Base-by-base conservation (phyloP, 2,329 filamentous ascomycete species). In the Aaosphaeria pasadenensis region DNA sequence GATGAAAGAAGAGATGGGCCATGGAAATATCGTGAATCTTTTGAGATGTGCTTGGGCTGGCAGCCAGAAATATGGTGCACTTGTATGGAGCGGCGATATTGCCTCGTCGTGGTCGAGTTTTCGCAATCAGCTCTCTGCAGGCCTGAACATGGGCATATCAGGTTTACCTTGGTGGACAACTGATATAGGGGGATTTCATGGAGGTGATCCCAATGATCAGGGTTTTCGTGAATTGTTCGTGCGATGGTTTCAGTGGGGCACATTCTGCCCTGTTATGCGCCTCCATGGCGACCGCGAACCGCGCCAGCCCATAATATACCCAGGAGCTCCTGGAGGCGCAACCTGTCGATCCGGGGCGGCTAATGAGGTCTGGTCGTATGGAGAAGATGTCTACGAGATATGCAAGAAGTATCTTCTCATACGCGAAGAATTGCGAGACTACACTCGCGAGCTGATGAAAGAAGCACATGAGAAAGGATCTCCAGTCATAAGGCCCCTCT, bases 101-200 rank as follows among this genome's bases (percentile, higher is more conserved):
- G 84, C 83, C 0, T 82, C 78, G 0, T 83, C 80, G 0, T 87
- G 84, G 84, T 65, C 63, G 2, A 81, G 75, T 29, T 73, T 86
- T 42, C 75, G 80, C 4, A 77, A 80, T 49, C 83, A 87, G 60
- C 69, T 87, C 2, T 74, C 81, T 0, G 84, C 84, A 0, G 84
- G 84, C 0, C 69, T 87, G 17, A 84, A 85, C 59, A 85, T 86
- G 79, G 84, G 82, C 0, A 67, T 87, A 4, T 74, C 82, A 0
- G 84, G 84, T 0, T 74, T 87, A 7, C 77, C 82, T 0, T 86
- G 83, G 83, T 87, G 82, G 82, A 87, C 84, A 0, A 87, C 84
- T 1, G 84, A 87, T 55, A 87, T 87, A 45, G 84, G 85, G 1
- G 85, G 85, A 1, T 87, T 88, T 58, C 84, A 87, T 57, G 84